A percentile compares a stretch with the other conserved stretches of the same genome.
Evolutionary conservation across 768 basidiomycete species (phyloP).

Genomic region (Suillus paluster): DNA sequence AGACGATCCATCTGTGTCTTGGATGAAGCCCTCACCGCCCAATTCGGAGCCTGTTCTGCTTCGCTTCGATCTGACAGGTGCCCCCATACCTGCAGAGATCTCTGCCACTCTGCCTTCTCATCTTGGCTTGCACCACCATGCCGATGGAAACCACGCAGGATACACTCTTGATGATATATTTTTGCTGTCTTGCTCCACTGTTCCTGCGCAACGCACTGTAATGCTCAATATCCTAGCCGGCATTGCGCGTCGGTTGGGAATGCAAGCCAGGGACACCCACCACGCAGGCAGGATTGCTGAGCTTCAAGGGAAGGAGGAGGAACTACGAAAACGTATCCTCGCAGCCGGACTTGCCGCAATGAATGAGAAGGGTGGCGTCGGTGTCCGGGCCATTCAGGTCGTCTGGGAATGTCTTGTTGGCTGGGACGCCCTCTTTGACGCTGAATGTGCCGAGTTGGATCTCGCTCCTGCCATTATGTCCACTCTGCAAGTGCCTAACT

Average conservation of each 20-base stretch:
- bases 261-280: constrained; percentile 15
- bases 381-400: constrained; percentile 68
- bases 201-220: constrained; percentile 79
- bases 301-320: constrained; percentile 37
- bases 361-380: constrained; percentile 66
- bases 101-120: constrained; percentile 73
- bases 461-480: constrained; percentile 24
- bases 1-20: constrained; percentile 76
- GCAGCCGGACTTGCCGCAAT: constrained; percentile 71
- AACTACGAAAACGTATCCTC: constrained; percentile 64
- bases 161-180: constrained; percentile 91
- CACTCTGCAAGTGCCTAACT: constrained; percentile 38
- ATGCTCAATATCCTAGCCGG: constrained; percentile 77
- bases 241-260: constrained; percentile 47
- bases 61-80: constrained; percentile 81
- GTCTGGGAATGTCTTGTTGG: constrained; percentile 74
- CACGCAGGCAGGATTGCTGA: constrained; percentile 8
- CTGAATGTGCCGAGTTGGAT: constrained; percentile 50
- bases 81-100: constrained; percentile 59
- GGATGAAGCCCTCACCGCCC: constrained; percentile 56
- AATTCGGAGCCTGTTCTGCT: constrained; percentile 35
- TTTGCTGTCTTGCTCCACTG: constrained; percentile 76
- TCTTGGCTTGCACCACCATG: constrained; percentile 90
- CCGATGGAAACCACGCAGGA: constrained; percentile 74
- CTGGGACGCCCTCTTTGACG: constrained; percentile 49